Conservation (phyloP, 2,329 filamentous ascomycete species). For the Talaromyces pinophilus region DNA sequence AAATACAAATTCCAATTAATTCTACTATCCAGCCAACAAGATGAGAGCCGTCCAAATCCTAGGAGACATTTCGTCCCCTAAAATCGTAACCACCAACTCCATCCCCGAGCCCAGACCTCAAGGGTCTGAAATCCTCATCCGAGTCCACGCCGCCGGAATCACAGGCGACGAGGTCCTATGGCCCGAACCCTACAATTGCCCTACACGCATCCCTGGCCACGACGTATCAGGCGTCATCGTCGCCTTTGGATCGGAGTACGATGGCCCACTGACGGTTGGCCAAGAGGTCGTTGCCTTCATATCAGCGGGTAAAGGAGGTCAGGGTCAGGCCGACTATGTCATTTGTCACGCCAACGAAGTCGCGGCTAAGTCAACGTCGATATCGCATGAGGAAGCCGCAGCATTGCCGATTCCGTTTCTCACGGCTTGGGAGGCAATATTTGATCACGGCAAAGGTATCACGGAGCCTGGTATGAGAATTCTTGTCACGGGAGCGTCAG, state of each 20-base stretch:
- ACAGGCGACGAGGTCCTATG: slow-evolving; percentile 14
- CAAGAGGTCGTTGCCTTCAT: background rate
- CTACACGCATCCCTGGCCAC: slow-evolving; percentile 3
- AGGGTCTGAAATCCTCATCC: slow-evolving; percentile 8
- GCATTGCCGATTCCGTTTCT: slow-evolving; percentile 8
- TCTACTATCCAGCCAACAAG: background rate
- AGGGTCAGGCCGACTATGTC: slow-evolving; percentile 4
- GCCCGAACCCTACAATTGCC: background rate
- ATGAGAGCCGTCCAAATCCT: slow-evolving; percentile 12
- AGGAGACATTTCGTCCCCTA: slow-evolving; percentile 1
- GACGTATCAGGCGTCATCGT: slow-evolving; percentile 9
- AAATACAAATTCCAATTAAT: background rate
- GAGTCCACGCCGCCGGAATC: slow-evolving; percentile 14
- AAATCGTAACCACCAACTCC: background rate
- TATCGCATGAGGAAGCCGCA: slow-evolving; percentile 5
- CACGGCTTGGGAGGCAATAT: slow-evolving; percentile 14
- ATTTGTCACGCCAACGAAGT: background rate
- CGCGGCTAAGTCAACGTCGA: background rate
- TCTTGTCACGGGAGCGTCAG: slow-evolving; percentile 1
- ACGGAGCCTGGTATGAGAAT: background rate
- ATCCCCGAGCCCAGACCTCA: background rate
- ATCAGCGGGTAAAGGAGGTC: background rate
- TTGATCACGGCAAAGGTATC: background rate
- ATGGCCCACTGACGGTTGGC: background rate
- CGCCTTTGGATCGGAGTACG: background rate